Base-by-base conservation (phyloP, 2,329 filamentous ascomycete genomes). In the Huntiella savannae region DNA sequence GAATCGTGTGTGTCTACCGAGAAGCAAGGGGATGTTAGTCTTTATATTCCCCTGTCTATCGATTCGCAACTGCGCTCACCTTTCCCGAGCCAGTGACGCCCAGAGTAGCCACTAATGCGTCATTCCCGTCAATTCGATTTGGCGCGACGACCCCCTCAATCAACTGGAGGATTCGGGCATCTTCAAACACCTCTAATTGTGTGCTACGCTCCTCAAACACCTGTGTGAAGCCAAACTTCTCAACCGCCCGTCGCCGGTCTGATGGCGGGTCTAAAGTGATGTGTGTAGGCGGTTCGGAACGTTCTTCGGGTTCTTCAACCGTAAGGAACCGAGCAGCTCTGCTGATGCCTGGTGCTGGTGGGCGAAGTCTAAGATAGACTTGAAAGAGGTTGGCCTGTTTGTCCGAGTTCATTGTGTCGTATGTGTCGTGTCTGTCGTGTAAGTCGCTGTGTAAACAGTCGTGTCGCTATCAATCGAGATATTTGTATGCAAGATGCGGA, bases 1-100 rank as follows among this genome's bases (percentile, higher is more conserved):
- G 73, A 50, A 96, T 94, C 0, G 91, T 98, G 60, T 98, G 88
- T 52, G 84, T 92, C 88, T 95, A 57, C 15, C 16, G n/a, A 16
- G 7, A 16, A 19, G 11, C 22, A 6, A 40, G 16, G 17, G 34
- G 10, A 33, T 7, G 43, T 22, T 36, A 34, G 16, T 37, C 3
- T 16, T 10, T 38, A 6, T 8, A 4, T 45, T 34, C n/a, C 15
- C 10, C 43, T 12, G 15, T 46, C 17, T 17, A 36, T 10, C 4
- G 11, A 33, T 39, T 43, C 28, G n/a, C 41, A 34, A 17, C 5
- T 32, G 6, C 16, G 12, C 56, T 42, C 55, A 93, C 88, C 77
- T 98, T 98, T 60, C 91, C 91, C 43, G 87, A 95, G 10, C 91
- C 91, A 5, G 88, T 95, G 38, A 95, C 86, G 12, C 91, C 91